Evolutionary conservation across 1,139 yeast genomes (phyloP), one percentile per base, ranked within the genome.

Genomic region (Groenewaldozyma sp.): DNA sequence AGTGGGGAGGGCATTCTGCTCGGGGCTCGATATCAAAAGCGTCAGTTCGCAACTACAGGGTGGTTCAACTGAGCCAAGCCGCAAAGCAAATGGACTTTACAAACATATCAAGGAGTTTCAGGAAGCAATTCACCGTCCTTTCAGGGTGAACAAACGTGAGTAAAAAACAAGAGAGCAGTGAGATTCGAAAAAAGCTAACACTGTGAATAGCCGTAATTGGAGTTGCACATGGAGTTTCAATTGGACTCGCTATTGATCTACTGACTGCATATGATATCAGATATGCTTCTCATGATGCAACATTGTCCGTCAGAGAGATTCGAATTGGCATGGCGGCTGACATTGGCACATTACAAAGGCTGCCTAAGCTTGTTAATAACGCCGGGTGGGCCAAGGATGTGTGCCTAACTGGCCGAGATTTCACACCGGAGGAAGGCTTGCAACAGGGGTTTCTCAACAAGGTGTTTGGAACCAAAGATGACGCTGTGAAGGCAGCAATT

Each of bases 291-390:
- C 63, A 63, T 31, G 82, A 73, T 47, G 70, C 73, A 20, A 62
- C 60, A 34, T 69, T 81, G 48, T 71, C 82, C 28, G 73, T 82
- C 42, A 72, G 81, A 44, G 94, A 82, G 59, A 76, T 81, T 46
- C 75, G 74, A 46, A 68, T 82, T 42, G 94, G 93, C 3, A 70
- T 82, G 58, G 73, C 84, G 24, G 88, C 94, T 2, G 94, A 82
- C 56, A 80, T 82, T 50, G 94, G 94, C 9, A 70, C 83, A 1
- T 65, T 82, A 46, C 91, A 82, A 60, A 68, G 93, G 55, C 55
- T 81, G 44, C 82, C 86, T 4, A 55, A 58, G 20, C 42, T 78
- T 2, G 71, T 72, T 20, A 73, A 71, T 40, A 80, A 78, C 56
- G 62, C 66, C 27, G 77, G 86, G 9, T 68, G 74, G 64, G 60